These are phyloP conservation scores for Alternaria gansuensis DNA, from an alignment of 2,329 filamentous ascomycete species.

Conservation along the genomic window DNA sequence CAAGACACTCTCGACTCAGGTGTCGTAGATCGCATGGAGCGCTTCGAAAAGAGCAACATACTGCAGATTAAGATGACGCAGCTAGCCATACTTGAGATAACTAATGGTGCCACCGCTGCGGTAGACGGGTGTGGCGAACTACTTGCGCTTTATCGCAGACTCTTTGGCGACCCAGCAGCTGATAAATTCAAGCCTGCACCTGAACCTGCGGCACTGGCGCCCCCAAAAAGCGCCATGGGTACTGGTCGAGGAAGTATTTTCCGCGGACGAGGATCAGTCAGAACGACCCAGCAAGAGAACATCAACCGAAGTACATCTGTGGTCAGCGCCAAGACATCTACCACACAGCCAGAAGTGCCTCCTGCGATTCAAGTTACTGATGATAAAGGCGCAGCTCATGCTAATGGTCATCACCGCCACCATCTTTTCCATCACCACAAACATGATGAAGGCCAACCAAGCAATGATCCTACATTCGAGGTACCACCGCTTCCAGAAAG, in stretches of 20 bases:
- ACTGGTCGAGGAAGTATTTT: conserved; percentile 82
- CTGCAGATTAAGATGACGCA: conserved; percentile 98
- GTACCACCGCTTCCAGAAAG: conserved; percentile 38
- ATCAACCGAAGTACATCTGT: conserved; percentile 37
- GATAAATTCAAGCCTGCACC: conserved; percentile 51
- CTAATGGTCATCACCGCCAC: conserved; percentile 50
- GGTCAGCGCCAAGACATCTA: conserved; percentile 37
- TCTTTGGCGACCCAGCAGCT: conserved; percentile 72
- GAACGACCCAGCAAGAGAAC: conserved; percentile 31
- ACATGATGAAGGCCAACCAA: conserved; percentile 45
- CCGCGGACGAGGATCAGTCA: conserved; percentile 57
- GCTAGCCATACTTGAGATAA: conserved; percentile 79
- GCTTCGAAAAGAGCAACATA: conserved; percentile 83
- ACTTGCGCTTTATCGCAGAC: conserved; percentile 77
- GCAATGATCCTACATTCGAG: conserved; percentile 29
- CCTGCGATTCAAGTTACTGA: conserved; percentile 81
- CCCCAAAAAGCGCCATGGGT: conserved; percentile 67
- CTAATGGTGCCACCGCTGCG: conserved; percentile 83
- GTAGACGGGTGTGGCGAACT: conserved; percentile 90
- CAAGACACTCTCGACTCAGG: conserved; percentile 51
- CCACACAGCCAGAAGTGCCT: conserved; percentile 53
- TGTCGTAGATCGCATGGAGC: conserved; percentile 80
- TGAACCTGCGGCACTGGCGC: conserved; percentile 62
- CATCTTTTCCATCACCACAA: conserved; percentile 48
- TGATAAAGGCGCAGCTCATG: conserved; percentile 59